Percentiles rank a stretch among this genome's conserved stretches.
These are phyloP conservation scores for Panicum miliaceum DNA, from an alignment of 176 grass and related monocot genomes.

Conservation along the genomic window DNA sequence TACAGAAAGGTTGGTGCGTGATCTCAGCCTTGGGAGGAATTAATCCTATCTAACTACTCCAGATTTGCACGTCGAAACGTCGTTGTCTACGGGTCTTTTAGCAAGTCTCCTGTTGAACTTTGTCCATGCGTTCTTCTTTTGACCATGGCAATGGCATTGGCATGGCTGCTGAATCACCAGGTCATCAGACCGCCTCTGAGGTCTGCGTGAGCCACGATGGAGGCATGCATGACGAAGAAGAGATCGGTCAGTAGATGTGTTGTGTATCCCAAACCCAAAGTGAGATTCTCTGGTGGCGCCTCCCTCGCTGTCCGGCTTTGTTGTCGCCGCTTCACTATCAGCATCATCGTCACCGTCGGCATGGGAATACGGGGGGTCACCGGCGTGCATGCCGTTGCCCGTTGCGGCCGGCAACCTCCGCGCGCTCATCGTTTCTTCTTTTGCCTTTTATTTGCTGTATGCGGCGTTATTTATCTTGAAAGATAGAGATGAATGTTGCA, in stretches of 20 bases:
- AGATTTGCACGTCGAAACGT: background rate
- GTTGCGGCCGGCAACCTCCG: background rate
- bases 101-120: background rate
- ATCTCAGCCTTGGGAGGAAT: background rate
- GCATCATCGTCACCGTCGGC: background rate
- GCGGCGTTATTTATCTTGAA: too few species aligned
- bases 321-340: background rate
- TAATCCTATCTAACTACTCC: background rate
- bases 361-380: background rate
- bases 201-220: background rate
- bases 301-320: background rate
- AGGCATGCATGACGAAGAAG: too few species aligned
- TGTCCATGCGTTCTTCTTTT: background rate
- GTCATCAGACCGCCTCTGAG: background rate
- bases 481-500: too few species aligned
- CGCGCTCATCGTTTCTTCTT: too few species aligned
- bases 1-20: background rate
- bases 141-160: background rate
- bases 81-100: constrained; percentile 1
- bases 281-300: background rate
- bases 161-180: background rate
- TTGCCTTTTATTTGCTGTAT: too few species aligned
- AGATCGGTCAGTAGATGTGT: background rate
- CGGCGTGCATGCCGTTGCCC: too few species aligned
- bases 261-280: background rate